These are phyloP conservation scores for Hymenoscyphus infarciens DNA, from an alignment of 2,329 filamentous ascomycete species.

Conservation along the genomic window DNA sequence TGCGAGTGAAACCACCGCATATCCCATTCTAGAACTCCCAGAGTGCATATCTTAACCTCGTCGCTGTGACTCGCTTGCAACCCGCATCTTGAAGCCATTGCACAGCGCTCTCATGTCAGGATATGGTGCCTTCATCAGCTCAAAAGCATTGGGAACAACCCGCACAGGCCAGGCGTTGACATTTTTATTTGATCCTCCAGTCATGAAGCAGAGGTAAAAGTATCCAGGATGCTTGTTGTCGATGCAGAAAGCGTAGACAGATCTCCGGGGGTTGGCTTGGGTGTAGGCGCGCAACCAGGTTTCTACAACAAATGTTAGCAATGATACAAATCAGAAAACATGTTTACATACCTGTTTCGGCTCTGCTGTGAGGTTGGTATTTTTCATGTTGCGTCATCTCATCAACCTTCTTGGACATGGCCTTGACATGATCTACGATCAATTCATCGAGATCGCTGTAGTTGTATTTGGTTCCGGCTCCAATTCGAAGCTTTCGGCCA, in stretches of 20 bases:
- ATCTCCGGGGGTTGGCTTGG: conserved; percentile 90
- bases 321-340: conserved; percentile 11
- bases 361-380: conserved; percentile 76
- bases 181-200: conserved; percentile 63
- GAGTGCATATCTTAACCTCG: conserved; percentile 16
- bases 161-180: conserved; percentile 82
- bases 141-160: conserved; percentile 88
- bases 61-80: conserved; percentile 28
- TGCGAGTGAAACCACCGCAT: conserved; percentile 1
- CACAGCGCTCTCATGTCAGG: conserved; percentile 93
- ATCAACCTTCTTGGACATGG: conserved; percentile 96
- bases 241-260: conserved; percentile 93
- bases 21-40: conserved; percentile 14
- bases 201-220: conserved; percentile 96
- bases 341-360: conserved; percentile 72
- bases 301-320: conserved; percentile 51
- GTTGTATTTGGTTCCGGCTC: conserved; percentile 78
- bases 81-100: conserved; percentile 80
- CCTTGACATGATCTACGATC: conserved; percentile 95
- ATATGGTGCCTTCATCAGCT: conserved; percentile 83
- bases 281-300: conserved; percentile 96
- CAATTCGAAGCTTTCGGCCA: conserved; percentile 79
- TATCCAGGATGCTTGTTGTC: conserved; percentile 89
- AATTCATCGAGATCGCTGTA: conserved; percentile 96
- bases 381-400: conserved; percentile 95